These are phyloP conservation scores for Ganoderma sinense DNA, from an alignment of 1,284 basidiomycete genomes.

Conservation along the genomic window DNA sequence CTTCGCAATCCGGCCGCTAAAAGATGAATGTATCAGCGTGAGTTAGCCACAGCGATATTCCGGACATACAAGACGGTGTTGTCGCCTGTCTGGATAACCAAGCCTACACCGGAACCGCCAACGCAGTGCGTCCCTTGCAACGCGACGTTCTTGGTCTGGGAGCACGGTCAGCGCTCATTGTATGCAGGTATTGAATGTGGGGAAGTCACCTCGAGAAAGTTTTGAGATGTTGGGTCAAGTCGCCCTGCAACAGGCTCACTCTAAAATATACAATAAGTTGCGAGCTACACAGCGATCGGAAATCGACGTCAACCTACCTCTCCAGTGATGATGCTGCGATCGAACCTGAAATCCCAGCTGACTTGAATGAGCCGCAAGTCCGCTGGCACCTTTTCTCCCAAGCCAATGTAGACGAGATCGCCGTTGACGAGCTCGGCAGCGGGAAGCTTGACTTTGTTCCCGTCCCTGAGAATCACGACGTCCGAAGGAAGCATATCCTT, in stretches of 20 bases:
- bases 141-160: constrained; percentile 67
- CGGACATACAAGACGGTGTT: constrained; percentile 53
- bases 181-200: constrained; percentile 44
- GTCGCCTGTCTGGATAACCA: constrained; percentile 65
- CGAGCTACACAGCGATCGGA: constrained; percentile 41
- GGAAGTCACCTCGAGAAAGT: constrained; percentile 13
- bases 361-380: constrained; percentile 56
- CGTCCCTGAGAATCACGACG: constrained; percentile 51
- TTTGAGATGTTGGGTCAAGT: constrained; percentile 19
- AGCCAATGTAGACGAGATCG: constrained; percentile 35
- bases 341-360: constrained; percentile 59
- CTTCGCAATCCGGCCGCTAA: constrained; percentile 63
- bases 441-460: constrained; percentile 43
- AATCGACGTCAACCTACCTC: constrained; percentile 47
- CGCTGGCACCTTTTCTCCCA: constrained; percentile 52
- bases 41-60: background rate
- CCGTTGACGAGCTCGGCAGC: constrained; percentile 38
- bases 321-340: constrained; percentile 68
- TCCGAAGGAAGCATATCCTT: constrained; percentile 54
- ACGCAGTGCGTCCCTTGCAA: constrained; percentile 70
- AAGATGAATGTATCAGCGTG: background rate
- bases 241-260: constrained; percentile 36
- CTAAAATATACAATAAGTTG: background rate
- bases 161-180: constrained; percentile 50
- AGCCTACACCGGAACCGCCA: constrained; percentile 60